Base-by-base conservation (phyloP, 768 basidiomycete genomes). In the Leccinellum luteum region DNA sequence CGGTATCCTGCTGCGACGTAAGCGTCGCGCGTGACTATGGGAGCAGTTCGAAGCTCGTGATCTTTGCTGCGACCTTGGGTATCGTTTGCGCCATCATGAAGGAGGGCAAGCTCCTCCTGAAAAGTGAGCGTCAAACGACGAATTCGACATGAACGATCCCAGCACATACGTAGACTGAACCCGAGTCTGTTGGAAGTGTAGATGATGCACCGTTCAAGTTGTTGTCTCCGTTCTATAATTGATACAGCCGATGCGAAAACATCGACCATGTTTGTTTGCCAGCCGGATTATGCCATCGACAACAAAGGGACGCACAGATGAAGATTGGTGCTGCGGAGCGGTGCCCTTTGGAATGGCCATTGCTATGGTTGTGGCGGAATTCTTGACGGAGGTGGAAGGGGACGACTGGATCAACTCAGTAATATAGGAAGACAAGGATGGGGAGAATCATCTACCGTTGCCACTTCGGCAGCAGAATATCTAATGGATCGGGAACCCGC, bases 11-110 rank as follows among this genome's bases (percentile, higher is more conserved):
- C 71, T 0, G 66, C 58, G 14, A 75, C 62, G 43, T 76, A 76
- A 0, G 82, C 84, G n/a, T 79, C 81, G 14, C 80, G 75, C 2
- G 80, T 82, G 10, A 84, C 68, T 19, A 85, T 62, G 0, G 84
- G 84, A 0, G 84, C 81, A 0, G 83, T 84, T 13, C 60, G 59
- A 3, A 73, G 56, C 3, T 73, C 72, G 2, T 73, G 72, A 7
- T 73, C 74, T 17, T 60, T 69, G 23, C 69, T 73, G 3, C 69
- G 61, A 3, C 65, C 67, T 6, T 64, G 60, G 3, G 52, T 10
- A 32, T 66, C 65, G 28, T 50, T 58, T 3, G 55, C 12, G 12
- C 45, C 48, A 25, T 74, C 69, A 17, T 72, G 69, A 14, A 75
- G 64, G 6, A 75, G 72, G 2, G 61, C 60, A 1, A 75, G 66